Conservation (phyloP, 2,329 filamentous ascomycete species). For the Aspergillus niger region DNA sequence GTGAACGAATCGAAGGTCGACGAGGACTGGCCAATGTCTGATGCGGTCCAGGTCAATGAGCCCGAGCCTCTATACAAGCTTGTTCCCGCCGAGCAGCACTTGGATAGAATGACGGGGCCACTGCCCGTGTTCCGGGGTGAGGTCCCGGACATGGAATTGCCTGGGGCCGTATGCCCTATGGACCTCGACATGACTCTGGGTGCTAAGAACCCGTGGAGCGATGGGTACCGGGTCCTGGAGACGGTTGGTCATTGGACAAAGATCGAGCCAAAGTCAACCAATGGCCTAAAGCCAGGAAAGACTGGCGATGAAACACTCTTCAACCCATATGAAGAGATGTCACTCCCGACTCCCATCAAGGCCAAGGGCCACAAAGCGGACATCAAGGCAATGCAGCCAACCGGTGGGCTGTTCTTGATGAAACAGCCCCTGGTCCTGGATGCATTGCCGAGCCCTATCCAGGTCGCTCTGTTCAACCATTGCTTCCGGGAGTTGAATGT, state of each 20-base stretch:
- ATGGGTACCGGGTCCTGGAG: not conserved
- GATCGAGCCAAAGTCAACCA: not conserved
- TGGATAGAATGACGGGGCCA: not conserved
- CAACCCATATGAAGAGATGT: not conserved
- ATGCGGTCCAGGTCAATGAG: not conserved
- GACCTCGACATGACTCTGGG: constrained; percentile 12
- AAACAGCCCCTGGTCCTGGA: not conserved
- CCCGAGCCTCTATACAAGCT: not conserved
- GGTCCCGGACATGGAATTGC: constrained; percentile 10
- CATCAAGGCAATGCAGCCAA: not conserved
- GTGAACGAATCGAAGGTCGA: not conserved
- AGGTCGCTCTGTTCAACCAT: not conserved
- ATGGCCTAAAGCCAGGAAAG: not conserved
- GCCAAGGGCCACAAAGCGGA: not conserved
- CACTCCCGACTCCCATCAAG: not conserved
- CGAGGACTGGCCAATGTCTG: not conserved
- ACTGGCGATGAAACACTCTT: not conserved
- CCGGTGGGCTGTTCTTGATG: not conserved
- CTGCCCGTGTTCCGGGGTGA: constrained; percentile 7
- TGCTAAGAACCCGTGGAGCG: not conserved
- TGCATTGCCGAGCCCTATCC: not conserved
- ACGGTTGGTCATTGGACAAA: not conserved
- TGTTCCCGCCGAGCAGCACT: not conserved
- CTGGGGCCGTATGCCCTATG: not conserved
- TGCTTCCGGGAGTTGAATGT: not conserved